Evolutionary conservation across 2,329 filamentous ascomycete genomes (phyloP), one percentile per base, ranked within the genome.

Genomic region (Thelonectria rubi): DNA sequence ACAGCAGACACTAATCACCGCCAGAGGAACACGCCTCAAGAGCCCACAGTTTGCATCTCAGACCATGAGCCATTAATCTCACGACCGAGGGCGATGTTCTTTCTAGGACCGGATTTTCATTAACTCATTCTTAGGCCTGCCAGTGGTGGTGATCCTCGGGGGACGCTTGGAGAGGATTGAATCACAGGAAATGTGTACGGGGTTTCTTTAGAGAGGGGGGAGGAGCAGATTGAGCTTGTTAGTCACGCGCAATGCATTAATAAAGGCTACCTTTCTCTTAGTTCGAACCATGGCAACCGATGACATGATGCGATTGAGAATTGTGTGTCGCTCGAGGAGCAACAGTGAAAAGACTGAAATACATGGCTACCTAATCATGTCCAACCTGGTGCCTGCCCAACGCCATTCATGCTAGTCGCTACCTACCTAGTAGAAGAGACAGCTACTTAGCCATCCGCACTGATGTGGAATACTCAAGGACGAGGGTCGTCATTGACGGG

Each of bases 1-100:
- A 65, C 67, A 67, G 66, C 72, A 74, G 72, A 68, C 70, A 66
- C 70, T 74, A 73, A 70, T 70, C 56, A 65, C 62, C 42, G 58
- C 59, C 60, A 47, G 57, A 58, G 57, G 34, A 50, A 58, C 49
- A 63, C 51, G 43, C 48, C 42, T 48, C 59, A 37, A 57, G 62
- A 62, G 57, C 56, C 50, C 59, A 55, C 57, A 62, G 61, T 68
- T 69, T 69, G 65, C 70, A 70, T 69, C 69, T 65, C 65, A 62
- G 59, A 61, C 55, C 64, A 68, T 65, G 64, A 60, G 59, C 63
- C 53, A 55, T 61, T 58, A 63, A 60, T 64, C 56, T 56, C 52
- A 53, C 37, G 48, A 58, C 32, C 56, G 60, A 63, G 55, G 50
- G 58, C 26, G 52, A 46, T 52, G 30, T 48, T 39, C 59, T 56